These are phyloP conservation scores for Penstemon davidsonii DNA, from an alignment of 257 asterid genomes.

Conservation along the genomic window DNA sequence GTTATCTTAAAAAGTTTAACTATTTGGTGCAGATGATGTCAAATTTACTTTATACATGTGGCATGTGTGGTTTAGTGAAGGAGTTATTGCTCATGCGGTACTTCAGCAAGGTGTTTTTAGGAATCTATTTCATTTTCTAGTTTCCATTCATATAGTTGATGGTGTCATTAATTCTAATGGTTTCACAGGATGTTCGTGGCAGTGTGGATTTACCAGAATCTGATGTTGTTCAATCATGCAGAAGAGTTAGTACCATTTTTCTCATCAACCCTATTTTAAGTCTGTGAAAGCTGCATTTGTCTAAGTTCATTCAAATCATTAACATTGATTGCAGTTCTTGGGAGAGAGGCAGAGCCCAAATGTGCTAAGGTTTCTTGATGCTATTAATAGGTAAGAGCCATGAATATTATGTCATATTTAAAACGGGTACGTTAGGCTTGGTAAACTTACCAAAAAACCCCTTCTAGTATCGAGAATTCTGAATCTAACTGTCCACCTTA, in stretches of 20 bases:
- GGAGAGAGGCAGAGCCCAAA: conserved; percentile 70
- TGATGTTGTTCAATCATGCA: conserved; percentile 50
- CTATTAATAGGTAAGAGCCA: conserved; percentile 55
- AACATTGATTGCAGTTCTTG: conserved; percentile 51
- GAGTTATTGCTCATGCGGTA: conserved; percentile 87
- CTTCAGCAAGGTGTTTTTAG: conserved; percentile 80
- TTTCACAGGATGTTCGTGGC: conserved; percentile 52
- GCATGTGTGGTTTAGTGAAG: conserved; percentile 82
- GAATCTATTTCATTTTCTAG: conserved; percentile 5
- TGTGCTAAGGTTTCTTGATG: conserved; percentile 67
- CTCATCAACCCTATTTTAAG: conserved; percentile 1
- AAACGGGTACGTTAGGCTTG: not conserved
- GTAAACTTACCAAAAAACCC: not conserved
- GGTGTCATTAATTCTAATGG: conserved; percentile 17
- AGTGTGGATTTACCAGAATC: conserved; percentile 56
- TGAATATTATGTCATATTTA: conserved; percentile 8
- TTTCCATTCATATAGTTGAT: conserved; percentile 12
- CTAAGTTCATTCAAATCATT: not conserved
- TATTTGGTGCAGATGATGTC: conserved; percentile 78
- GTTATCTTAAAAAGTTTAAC: conserved; percentile 13
- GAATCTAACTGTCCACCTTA: conserved; percentile 21
- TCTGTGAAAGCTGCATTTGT: not conserved
- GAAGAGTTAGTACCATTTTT: conserved; percentile 47
- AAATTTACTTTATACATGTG: conserved; percentile 84
- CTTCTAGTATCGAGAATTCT: not conserved